Conservation (phyloP, 495 filamentous ascomycete genomes). For the Penicillium crystallinum region DNA sequence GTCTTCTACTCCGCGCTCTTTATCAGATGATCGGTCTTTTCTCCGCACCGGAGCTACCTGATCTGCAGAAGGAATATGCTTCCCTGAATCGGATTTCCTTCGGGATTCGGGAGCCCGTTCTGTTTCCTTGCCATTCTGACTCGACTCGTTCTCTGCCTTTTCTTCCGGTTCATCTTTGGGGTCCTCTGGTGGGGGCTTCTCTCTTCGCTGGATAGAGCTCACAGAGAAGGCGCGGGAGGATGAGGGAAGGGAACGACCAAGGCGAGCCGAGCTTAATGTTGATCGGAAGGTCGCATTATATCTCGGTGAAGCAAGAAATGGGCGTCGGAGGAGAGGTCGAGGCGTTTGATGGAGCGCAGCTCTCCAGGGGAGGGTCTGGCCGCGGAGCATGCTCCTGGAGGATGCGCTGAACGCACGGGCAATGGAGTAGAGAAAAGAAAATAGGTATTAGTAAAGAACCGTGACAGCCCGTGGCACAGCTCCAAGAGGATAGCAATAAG, state of each 20-base stretch:
- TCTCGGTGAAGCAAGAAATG: slow-evolving; percentile 30
- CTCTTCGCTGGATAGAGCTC: slow-evolving; percentile 37
- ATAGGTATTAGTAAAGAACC: slow-evolving; percentile 2
- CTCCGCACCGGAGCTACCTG: slow-evolving; percentile 29
- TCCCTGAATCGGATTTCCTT: slow-evolving; percentile 36
- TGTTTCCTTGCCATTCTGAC: slow-evolving; percentile 30
- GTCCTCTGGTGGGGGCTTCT: slow-evolving; percentile 39
- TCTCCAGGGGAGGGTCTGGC: slow-evolving; percentile 53
- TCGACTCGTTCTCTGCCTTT: slow-evolving; percentile 28
- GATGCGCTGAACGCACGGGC: slow-evolving; percentile 6
- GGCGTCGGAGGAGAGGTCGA: slow-evolving; percentile 32
- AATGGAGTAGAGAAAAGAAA: slow-evolving; percentile 4
- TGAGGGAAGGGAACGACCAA: slow-evolving; percentile 26
- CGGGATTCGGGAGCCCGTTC: slow-evolving; percentile 27
- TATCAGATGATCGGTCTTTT: slow-evolving; percentile 37
- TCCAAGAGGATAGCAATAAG: slow-evolving; percentile 12
- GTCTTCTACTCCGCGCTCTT: slow-evolving; percentile 37
- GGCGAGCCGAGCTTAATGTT: slow-evolving; percentile 24
- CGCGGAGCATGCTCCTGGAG: slow-evolving; percentile 47
- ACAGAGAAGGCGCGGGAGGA: slow-evolving; percentile 39
- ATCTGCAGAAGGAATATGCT: slow-evolving; percentile 25
- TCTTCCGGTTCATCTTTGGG: slow-evolving; percentile 32
- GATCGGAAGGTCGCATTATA: slow-evolving; percentile 37
- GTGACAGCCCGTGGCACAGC: slow-evolving; percentile 14
- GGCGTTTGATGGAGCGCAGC: slow-evolving; percentile 46